Conservation (phyloP, 495 filamentous ascomycete species). For the Paragyromitra xinjiangensis region DNA sequence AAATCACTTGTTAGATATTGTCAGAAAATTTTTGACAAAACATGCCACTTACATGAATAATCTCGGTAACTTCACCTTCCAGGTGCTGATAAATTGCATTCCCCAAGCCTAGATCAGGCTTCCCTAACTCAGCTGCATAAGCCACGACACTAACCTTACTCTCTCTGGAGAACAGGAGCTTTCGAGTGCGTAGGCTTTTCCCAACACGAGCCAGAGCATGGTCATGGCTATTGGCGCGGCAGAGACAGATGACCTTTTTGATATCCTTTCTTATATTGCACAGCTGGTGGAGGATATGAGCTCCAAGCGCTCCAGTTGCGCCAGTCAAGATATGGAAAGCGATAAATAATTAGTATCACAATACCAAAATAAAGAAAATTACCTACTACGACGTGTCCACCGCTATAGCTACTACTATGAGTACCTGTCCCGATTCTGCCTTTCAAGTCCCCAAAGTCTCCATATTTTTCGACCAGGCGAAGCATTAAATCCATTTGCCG, state of each 20-base stretch:
- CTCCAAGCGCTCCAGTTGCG: constrained; percentile 70
- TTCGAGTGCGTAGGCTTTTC: constrained; percentile 60
- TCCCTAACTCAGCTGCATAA: constrained; percentile 59
- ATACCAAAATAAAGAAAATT: background rate
- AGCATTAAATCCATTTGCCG: constrained; percentile 33
- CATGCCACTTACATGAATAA: constrained; percentile 63
- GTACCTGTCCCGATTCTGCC: constrained; percentile 32
- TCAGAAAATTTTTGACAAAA: background rate
- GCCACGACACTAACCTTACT: constrained; percentile 58
- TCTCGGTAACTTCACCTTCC: constrained; percentile 59
- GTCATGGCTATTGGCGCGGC: constrained; percentile 63
- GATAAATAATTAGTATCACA: constrained; percentile 6
- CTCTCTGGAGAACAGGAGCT: constrained; percentile 23
- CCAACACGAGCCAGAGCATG: constrained; percentile 64
- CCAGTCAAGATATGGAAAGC: constrained; percentile 65
- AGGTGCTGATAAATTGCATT: constrained; percentile 59
- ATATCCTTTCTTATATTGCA: constrained; percentile 56
- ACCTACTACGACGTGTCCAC: constrained; percentile 35
- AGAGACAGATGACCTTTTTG: constrained; percentile 65
- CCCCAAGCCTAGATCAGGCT: constrained; percentile 61
- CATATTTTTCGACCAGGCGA: constrained; percentile 61
- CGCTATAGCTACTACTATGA: background rate
- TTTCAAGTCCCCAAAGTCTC: constrained; percentile 46
- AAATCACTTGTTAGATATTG: background rate
- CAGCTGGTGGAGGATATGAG: constrained; percentile 65